These are phyloP conservation scores for Noccaea bulbosa DNA, from an alignment of 345 rosid species.

Conservation along the genomic window DNA sequence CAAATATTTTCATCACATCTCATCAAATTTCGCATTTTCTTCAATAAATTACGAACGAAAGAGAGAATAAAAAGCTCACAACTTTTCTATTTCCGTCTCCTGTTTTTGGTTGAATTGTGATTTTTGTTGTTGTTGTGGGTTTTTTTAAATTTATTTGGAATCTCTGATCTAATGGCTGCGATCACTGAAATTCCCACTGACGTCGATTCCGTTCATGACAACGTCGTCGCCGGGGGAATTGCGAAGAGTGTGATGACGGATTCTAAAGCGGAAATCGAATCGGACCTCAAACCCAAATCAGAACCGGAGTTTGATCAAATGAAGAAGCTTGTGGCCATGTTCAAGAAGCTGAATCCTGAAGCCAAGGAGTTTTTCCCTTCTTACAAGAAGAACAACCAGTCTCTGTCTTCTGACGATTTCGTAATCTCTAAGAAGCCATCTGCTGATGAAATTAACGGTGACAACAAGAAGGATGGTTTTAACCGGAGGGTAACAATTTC, in stretches of 20 bases:
- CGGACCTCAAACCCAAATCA: conserved; percentile 45
- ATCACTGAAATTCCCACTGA: conserved; percentile 34
- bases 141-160: background rate
- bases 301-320: conserved; percentile 42
- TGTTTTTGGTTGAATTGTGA: conserved; percentile 12
- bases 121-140: background rate
- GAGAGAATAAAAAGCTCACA: conserved; percentile 1
- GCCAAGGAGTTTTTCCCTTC: conserved; percentile 72
- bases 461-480: conserved; percentile 27
- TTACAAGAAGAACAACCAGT: conserved; percentile 35
- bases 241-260: conserved; percentile 36
- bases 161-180: conserved; percentile 43
- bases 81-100: conserved; percentile 1
- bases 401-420: conserved; percentile 28
- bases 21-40: conserved; percentile 6
- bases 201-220: conserved; percentile 20
- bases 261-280: conserved; percentile 47
- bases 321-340: conserved; percentile 62
- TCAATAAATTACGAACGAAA: background rate
- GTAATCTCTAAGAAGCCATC: conserved; percentile 31
- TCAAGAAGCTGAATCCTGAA: conserved; percentile 63
- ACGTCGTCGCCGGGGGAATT: conserved; percentile 11
- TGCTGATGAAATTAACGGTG: conserved; percentile 31
- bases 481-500: conserved; percentile 36
- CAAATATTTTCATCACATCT: background rate